Percentiles rank a stretch among this genome's conserved stretches.
Conservation (phyloP, 208 protist species). For the Trypanosoma congolense region DNA sequence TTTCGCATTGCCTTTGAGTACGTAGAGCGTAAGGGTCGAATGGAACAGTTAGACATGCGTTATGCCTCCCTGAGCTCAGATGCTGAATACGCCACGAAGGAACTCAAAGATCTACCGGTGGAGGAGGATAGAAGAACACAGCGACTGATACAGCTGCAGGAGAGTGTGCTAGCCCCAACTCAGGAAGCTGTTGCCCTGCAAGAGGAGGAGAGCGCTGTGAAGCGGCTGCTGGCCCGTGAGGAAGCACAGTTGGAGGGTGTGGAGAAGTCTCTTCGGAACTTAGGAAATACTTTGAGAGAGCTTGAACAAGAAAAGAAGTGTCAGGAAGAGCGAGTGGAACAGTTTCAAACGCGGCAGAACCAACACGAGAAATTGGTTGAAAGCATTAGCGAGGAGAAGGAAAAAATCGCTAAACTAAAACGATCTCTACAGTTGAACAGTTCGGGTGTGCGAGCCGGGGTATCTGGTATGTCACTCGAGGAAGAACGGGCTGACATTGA, state of each 20-base stretch:
- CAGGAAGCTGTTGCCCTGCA: constrained; percentile 54
- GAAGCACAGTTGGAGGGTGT: constrained; percentile 37
- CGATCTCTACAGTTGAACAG: constrained; percentile 62
- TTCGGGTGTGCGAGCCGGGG: constrained; percentile 74
- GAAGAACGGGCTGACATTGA: constrained; percentile 71
- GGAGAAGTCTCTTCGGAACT: constrained; percentile 38
- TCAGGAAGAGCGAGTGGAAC: constrained; percentile 30
- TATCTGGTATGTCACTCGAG: constrained; percentile 69
- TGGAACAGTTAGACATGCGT: constrained; percentile 15
- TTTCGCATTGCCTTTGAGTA: constrained; percentile 79
- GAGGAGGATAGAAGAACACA: constrained; percentile 53
- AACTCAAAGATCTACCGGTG: constrained; percentile 42
- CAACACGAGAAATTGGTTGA: constrained; percentile 32
- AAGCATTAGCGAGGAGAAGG: constrained; percentile 40
- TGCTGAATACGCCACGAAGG: constrained; percentile 32
- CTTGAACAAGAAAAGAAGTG: constrained; percentile 53
- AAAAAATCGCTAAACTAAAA: constrained; percentile 60
- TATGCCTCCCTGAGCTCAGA: constrained; percentile 17
- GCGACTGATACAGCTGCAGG: constrained; percentile 53
- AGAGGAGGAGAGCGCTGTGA: constrained; percentile 60
- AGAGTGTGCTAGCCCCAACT: constrained; percentile 36
- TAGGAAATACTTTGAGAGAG: constrained; percentile 37
- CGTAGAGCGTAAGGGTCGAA: constrained; percentile 31
- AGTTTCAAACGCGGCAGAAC: constrained; percentile 38
- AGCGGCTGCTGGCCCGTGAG: constrained; percentile 42